Base-by-base conservation (phyloP, 1,139 yeast species). In the Arxiozyma heterogenica region DNA sequence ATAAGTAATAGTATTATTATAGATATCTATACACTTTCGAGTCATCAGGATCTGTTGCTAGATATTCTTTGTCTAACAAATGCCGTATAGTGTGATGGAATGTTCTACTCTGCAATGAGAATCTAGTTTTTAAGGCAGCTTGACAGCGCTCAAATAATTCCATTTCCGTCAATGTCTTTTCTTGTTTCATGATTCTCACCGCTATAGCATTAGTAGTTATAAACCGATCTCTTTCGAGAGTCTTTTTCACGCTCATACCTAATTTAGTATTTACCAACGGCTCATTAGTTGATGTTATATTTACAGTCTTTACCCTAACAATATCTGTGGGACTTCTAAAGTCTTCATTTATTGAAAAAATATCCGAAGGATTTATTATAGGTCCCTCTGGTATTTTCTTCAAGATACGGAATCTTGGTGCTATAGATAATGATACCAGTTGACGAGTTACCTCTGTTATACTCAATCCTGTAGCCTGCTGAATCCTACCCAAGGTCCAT, bases 201-300 rank as follows among this genome's bases (percentile, higher is more conserved):
- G 91, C 80, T 0, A 96, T 95, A 0, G 98, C 97, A 64, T 88
- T 94, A 3, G 87, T 76, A 63, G 84, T 89, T 54, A 78, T 76
- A 59, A 81, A 70, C 52, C 87, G 72, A 8, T 79, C 73, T 67
- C 74, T 64, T 67, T 78, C 61, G 73, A 72, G 21, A 1, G 17
- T 5, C 20, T 45, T 49, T n/a, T 44, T 23, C n/a, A 52, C 53
- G 15, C 44, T 22, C 11, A 5, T 21, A n/a, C 6, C 47, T n/a
- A 18, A 25, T 20, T 20, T 47, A 5, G 30, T 43, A 3, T 53
- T 25, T 21, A 27, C 48, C 2, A 44, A 23, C 6, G 54, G 42
- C 2, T 48, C 25, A 18, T 21, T 30, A 12, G 38, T 34, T 15
- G 55, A 52, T 11, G 42, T 22, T 38, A 49, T 30, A 5, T 58